phyloP scores from a whole-genome alignment of 75 land plant species.

The Pinus taeda region DNA sequence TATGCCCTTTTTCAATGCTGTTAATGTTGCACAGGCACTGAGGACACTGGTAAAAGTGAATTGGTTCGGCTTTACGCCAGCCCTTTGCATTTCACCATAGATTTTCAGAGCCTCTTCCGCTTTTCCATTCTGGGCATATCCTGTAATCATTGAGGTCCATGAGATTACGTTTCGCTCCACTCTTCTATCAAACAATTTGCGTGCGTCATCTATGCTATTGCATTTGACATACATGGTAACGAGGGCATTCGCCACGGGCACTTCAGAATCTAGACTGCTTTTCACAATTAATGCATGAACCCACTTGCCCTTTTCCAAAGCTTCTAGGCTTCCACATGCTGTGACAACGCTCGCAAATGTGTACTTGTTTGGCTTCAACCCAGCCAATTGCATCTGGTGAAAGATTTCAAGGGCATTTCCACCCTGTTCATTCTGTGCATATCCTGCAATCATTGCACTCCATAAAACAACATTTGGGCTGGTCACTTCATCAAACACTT shows the following conservation, averaged over 20 bases:
- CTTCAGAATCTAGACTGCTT: not conserved
- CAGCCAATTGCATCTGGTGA: not conserved
- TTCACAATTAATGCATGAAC: constrained; percentile 1
- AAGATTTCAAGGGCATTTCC: constrained; percentile 6
- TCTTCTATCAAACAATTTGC: not conserved
- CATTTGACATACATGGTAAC: constrained; percentile 19
- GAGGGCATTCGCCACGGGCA: not conserved
- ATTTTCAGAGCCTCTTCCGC: constrained; percentile 19
- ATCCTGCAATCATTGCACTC: constrained; percentile 9
- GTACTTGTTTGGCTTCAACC: not conserved
- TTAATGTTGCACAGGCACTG: constrained; percentile 27
- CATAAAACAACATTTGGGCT: not conserved
- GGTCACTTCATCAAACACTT: constrained; percentile 5
- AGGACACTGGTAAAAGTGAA: constrained; percentile 36
- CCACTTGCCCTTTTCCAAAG: constrained; percentile 5
- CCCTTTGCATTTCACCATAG: constrained; percentile 36
- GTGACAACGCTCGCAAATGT: not conserved
- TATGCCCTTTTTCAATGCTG: constrained; percentile 26
- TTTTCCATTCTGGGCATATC: constrained; percentile 20
- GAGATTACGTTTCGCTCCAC: constrained; percentile 5
- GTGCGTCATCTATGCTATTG: constrained; percentile 11
- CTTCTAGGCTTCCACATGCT: constrained; percentile 2
- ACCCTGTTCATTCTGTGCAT: not conserved
- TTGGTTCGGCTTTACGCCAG: constrained; percentile 26
- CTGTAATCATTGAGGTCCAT: constrained; percentile 32